phyloP scores from a whole-genome alignment of 108 stramenopile species.

The Conticribra weissflogii region DNA sequence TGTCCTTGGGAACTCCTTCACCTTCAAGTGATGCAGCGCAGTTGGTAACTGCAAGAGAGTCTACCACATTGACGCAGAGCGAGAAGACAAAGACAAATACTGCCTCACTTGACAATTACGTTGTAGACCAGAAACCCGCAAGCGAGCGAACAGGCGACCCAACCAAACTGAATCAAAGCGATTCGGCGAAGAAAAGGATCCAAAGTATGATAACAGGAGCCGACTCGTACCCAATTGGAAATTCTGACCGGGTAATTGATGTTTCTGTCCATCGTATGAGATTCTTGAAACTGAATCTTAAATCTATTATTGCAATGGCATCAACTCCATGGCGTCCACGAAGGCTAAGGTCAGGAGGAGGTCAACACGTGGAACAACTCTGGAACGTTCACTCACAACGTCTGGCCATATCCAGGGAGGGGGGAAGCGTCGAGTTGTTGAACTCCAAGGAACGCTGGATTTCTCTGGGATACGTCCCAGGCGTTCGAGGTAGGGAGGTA shows the following conservation, averaged over 20 bases:
- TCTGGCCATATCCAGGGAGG: conserved; percentile 60
- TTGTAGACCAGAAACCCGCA: not conserved
- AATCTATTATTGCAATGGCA: conserved; percentile 61
- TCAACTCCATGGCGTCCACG: conserved; percentile 35
- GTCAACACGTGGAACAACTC: too few relatives aligned
- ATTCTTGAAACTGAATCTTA: conserved; percentile 61
- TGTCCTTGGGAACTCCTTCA: too few relatives aligned
- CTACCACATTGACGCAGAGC: too few relatives aligned
- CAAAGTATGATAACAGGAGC: not conserved
- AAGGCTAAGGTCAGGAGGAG: too few relatives aligned
- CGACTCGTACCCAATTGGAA: not conserved
- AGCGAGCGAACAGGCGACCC: not conserved
- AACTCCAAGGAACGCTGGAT: conserved; percentile 64
- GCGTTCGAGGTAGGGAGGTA: conserved; percentile 44
- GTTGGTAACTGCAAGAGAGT: too few relatives aligned
- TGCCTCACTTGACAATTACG: not conserved
- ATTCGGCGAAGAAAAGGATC: not conserved
- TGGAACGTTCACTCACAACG: conserved; percentile 7
- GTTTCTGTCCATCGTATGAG: conserved; percentile 76
- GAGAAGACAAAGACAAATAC: not conserved
- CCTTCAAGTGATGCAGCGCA: too few relatives aligned
- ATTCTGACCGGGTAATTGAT: conserved; percentile 51
- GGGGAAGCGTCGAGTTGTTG: conserved; percentile 71
- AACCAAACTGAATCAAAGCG: not conserved
- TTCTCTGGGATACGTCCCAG: conserved; percentile 50